Conservation (phyloP, 345 rosid species). For the Microcos paniculata region DNA sequence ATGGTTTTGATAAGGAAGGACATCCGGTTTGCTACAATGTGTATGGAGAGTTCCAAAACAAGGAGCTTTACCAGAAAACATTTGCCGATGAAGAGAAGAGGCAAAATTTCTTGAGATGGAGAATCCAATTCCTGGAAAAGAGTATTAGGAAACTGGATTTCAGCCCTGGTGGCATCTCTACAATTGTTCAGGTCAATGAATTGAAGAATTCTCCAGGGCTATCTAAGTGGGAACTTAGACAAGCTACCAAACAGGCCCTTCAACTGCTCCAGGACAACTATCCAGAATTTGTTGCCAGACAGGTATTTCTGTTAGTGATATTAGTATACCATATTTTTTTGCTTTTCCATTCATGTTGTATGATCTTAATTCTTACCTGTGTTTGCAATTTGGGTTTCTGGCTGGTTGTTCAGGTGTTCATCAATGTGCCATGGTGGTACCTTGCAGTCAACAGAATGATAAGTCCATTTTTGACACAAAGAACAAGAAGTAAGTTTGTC, state of each 20-base stretch:
- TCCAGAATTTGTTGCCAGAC: conserved; percentile 65
- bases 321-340: not conserved
- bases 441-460: conserved; percentile 72
- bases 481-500: conserved; percentile 91
- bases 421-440: conserved; percentile 99
- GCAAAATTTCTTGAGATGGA: conserved; percentile 66
- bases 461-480: conserved; percentile 79
- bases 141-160: conserved; percentile 74
- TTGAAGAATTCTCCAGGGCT: conserved; percentile 79
- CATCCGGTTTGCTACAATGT: conserved; percentile 90
- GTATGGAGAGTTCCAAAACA: conserved; percentile 74
- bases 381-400: not conserved
- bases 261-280: conserved; percentile 69
- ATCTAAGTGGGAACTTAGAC: conserved; percentile 59
- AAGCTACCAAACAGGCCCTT: conserved; percentile 67
- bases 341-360: not conserved
- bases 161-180: conserved; percentile 55
- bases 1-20: conserved; percentile 69
- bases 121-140: conserved; percentile 81
- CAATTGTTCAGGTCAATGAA: conserved; percentile 81
- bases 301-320: conserved; percentile 34
- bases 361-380: not conserved
- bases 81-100: conserved; percentile 75
- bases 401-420: conserved; percentile 54
- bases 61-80: conserved; percentile 36